phyloP scores from a whole-genome alignment of 2,329 filamentous ascomycete genomes.

The Talaromyces sp. region DNA sequence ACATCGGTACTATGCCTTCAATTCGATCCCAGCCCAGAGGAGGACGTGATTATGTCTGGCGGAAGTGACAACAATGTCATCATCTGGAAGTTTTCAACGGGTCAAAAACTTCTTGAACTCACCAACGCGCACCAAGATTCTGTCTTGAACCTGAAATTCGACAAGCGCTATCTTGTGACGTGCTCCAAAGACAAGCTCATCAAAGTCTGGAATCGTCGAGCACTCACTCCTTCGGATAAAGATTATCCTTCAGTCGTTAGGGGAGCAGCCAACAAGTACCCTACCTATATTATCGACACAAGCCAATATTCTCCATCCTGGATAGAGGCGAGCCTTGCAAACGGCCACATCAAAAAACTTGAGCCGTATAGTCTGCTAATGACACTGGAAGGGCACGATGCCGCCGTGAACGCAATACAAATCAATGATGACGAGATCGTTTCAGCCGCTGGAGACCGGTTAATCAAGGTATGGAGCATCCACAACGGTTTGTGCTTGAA shows the following conservation, averaged over 20 bases:
- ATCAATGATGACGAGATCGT: conserved; percentile 82
- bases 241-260: conserved; percentile 45
- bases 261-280: conserved; percentile 45
- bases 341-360: conserved; percentile 41
- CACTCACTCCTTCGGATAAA: conserved; percentile 51
- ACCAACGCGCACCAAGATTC: conserved; percentile 79
- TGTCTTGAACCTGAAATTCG: conserved; percentile 88
- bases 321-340: conserved; percentile 43
- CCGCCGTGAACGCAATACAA: conserved; percentile 94
- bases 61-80: conserved; percentile 91
- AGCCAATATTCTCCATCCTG: conserved; percentile 38
- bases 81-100: conserved; percentile 89
- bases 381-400: conserved; percentile 75
- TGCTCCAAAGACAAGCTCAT: conserved; percentile 97
- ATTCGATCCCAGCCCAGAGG: conserved; percentile 80
- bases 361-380: conserved; percentile 74
- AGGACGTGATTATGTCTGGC: conserved; percentile 91
- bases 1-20: conserved; percentile 93
- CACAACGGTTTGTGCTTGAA: conserved; percentile 69
- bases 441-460: conserved; percentile 88
- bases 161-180: conserved; percentile 85
- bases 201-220: conserved; percentile 85
- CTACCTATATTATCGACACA: conserved; percentile 54
- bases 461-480: conserved; percentile 94
- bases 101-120: conserved; percentile 73